phyloP scores from a whole-genome alignment of 2,329 filamentous ascomycete genomes.

The Sporothrix sp. region DNA sequence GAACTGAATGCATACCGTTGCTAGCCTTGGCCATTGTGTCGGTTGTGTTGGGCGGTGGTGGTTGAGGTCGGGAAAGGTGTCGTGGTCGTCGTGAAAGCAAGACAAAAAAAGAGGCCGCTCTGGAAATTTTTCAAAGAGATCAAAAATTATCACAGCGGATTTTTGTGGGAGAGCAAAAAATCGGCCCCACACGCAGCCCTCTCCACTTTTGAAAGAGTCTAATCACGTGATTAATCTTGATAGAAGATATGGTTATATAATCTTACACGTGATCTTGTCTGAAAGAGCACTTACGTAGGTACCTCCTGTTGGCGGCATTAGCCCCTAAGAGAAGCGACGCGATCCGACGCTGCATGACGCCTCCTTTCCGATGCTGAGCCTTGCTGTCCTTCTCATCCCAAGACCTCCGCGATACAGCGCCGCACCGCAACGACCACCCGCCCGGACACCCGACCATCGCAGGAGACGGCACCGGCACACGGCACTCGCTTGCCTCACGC shows the following conservation, averaged over 20 bases:
- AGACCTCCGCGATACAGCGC: background rate
- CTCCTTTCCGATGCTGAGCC: constrained; percentile 4
- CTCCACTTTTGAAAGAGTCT: background rate
- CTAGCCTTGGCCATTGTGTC: constrained; percentile 18
- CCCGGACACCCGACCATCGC: background rate
- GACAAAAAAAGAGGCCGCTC: constrained; percentile 6
- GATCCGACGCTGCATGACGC: background rate
- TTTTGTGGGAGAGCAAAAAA: constrained; percentile 12
- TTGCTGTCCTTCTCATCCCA: background rate
- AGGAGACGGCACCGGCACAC: background rate
- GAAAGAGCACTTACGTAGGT: background rate
- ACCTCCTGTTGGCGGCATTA: background rate
- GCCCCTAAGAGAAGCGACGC: constrained; percentile 2
- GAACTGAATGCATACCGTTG: constrained; percentile 16
- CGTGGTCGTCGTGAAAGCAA: constrained; percentile 6
- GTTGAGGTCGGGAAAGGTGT: constrained; percentile 6
- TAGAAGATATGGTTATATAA: background rate
- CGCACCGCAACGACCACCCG: background rate
- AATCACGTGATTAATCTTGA: too few species aligned
- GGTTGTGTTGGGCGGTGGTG: constrained; percentile 6
- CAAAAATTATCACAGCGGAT: background rate
- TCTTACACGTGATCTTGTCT: background rate
- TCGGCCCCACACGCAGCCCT: constrained; percentile 10
- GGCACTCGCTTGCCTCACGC: background rate
- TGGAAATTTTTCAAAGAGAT: constrained; percentile 9